phyloP scores from a whole-genome alignment of 2,329 filamentous ascomycete species.

The Neofusicoccum ribis region DNA sequence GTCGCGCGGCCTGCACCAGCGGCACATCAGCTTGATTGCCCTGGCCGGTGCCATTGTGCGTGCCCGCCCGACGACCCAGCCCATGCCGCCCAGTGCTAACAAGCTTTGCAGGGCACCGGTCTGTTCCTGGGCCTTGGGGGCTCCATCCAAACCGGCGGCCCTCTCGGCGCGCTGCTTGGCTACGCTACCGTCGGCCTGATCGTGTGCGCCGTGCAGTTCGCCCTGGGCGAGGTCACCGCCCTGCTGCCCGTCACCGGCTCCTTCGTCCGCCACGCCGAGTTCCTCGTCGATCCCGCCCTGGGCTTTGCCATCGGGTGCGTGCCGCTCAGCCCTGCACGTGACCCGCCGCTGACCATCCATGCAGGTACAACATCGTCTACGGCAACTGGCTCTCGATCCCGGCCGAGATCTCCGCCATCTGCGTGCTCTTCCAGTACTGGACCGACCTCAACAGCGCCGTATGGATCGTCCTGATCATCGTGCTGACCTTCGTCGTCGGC shows the following conservation, averaged over 20 bases:
- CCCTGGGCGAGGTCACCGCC: constrained; percentile 53
- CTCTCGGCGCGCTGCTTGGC: constrained; percentile 53
- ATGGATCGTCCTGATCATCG: constrained; percentile 36
- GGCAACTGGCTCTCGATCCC: constrained; percentile 34
- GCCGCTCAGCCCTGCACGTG: not conserved
- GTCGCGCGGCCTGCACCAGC: constrained; percentile 48
- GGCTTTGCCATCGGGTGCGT: constrained; percentile 34
- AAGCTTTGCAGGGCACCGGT: constrained; percentile 25
- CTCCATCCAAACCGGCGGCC: constrained; percentile 54
- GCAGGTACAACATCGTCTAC: constrained; percentile 26
- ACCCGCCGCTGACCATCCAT: not conserved
- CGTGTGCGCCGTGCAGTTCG: constrained; percentile 53
- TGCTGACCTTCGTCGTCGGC: constrained; percentile 34
- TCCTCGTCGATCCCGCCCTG: constrained; percentile 52
- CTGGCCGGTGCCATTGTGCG: constrained; percentile 57
- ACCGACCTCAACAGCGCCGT: constrained; percentile 34
- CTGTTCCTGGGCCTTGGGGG: constrained; percentile 57
- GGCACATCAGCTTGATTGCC: constrained; percentile 58
- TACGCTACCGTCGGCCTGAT: constrained; percentile 54
- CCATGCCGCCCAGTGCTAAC: not conserved
- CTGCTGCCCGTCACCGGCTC: constrained; percentile 54
- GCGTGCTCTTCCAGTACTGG: constrained; percentile 32
- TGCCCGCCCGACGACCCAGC: no score
- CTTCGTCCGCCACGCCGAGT: constrained; percentile 52
- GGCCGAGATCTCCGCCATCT: constrained; percentile 32